Conservation (phyloP, 2,329 filamentous ascomycete species). For the Apiospora sp. region DNA sequence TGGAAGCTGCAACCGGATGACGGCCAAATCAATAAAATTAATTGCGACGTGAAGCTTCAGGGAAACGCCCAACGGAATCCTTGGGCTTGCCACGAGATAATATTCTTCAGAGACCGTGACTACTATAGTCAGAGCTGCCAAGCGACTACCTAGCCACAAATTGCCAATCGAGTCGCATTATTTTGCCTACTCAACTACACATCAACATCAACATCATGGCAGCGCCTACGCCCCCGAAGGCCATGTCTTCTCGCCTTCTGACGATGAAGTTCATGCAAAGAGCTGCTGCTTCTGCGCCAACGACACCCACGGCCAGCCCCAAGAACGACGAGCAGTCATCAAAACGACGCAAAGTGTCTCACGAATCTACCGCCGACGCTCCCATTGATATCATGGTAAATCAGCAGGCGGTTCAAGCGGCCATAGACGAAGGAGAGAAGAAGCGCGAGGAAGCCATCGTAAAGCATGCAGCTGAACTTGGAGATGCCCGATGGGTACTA, state of each 20-base stretch:
- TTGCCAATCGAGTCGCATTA: background rate
- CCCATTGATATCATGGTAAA: constrained; percentile 58
- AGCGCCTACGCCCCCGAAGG: constrained; percentile 50
- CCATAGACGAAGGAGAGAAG: constrained; percentile 71
- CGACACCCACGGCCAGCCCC: constrained; percentile 48
- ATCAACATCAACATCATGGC: background rate
- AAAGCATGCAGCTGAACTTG: constrained; percentile 66
- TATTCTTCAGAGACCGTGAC: background rate
- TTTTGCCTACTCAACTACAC: background rate
- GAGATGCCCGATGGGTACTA: constrained; percentile 80
- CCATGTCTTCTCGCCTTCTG: constrained; percentile 86
- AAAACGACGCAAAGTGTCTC: constrained; percentile 69
- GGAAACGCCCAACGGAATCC: background rate
- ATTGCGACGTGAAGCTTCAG: background rate
- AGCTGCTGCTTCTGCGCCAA: constrained; percentile 53
- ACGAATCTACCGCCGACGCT: constrained; percentile 42
- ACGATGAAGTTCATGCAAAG: constrained; percentile 99
- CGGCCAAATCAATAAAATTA: background rate
- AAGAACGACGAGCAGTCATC: constrained; percentile 58
- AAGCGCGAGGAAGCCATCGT: constrained; percentile 69
- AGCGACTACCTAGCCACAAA: background rate
- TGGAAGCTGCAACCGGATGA: background rate
- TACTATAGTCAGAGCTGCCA: background rate
- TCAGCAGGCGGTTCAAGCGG: constrained; percentile 67
- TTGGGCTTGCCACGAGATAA: background rate